Conservation (phyloP, 306 rosid genomes). For the Senna siamea region DNA sequence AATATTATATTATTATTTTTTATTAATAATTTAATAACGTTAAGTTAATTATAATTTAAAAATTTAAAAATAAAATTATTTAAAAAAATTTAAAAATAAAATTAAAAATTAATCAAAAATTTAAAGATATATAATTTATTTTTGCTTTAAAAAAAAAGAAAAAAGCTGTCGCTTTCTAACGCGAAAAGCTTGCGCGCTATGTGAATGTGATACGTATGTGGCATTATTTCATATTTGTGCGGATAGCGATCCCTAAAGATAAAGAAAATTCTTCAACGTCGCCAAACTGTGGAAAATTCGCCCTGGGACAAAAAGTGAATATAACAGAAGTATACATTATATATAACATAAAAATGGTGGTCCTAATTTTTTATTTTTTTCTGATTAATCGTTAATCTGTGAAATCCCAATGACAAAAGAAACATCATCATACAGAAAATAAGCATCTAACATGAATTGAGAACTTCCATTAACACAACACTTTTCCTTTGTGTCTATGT, state of each 20-base stretch:
- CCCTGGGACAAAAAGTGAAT: not conserved
- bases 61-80: no score
- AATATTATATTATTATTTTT: no score
- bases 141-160: no score
- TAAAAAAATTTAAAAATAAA: no score
- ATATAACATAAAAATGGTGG: not conserved
- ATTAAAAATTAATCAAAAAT: no score
- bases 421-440: not conserved
- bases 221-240: not conserved
- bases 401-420: not conserved
- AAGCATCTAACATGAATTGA: not conserved
- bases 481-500: not conserved
- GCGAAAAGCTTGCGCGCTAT: no score
- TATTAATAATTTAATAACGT: no score
- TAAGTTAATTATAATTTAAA: no score
- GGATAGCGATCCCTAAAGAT: not conserved
- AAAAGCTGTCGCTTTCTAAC: not conserved
- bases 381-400: no score
- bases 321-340: no score
- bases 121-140: no score
- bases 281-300: not conserved
- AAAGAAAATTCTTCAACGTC: not conserved
- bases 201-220: no score
- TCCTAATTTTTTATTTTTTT: not conserved
- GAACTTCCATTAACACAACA: conserved; percentile 22